Percentiles rank a stretch among this genome's conserved stretches.
These are phyloP conservation scores for Agrostemma githago DNA, from an alignment of 148 eudicot genomes.

Conservation along the genomic window DNA sequence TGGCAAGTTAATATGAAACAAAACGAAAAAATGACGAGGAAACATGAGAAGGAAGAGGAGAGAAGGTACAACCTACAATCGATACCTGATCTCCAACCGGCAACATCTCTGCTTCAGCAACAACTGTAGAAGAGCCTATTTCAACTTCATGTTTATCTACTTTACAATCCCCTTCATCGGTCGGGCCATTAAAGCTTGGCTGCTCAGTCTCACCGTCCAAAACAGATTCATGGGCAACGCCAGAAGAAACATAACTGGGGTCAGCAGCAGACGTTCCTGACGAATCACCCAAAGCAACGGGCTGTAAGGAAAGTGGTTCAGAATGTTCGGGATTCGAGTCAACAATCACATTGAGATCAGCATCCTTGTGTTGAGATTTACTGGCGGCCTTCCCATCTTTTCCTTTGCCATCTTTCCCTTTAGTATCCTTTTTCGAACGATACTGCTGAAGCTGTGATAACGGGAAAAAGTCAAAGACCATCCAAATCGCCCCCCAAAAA, in stretches of 20 bases:
- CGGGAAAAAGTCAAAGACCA: conserved; percentile 16
- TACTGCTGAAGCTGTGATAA: conserved; percentile 79
- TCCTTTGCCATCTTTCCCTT: conserved; percentile 41
- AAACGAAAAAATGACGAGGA: background rate
- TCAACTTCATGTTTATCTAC: conserved; percentile 16
- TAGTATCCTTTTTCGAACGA: conserved; percentile 72
- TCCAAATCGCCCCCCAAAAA: conserved; percentile 4
- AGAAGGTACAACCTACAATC: conserved; percentile 77
- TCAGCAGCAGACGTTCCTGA: conserved; percentile 7
- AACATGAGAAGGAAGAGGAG: conserved; percentile 6
- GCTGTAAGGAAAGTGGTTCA: conserved; percentile 30
- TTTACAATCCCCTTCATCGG: conserved; percentile 14
- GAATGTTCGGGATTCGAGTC: conserved; percentile 22
- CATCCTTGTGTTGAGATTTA: conserved; percentile 37
- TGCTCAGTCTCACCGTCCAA: conserved; percentile 17
- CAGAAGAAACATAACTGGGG: conserved; percentile 9
- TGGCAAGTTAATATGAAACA: conserved; percentile 1
- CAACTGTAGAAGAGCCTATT: conserved; percentile 14
- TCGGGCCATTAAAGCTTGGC: conserved; percentile 14
- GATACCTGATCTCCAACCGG: conserved; percentile 71
- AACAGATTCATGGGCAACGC: conserved; percentile 14
- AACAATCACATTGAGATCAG: conserved; percentile 24
- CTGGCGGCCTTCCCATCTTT: conserved; percentile 36
- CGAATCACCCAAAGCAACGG: conserved; percentile 15
- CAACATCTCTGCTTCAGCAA: conserved; percentile 23